These are phyloP conservation scores for Trichoderma pleuroti DNA, from an alignment of 2,329 filamentous ascomycete species.

Conservation along the genomic window DNA sequence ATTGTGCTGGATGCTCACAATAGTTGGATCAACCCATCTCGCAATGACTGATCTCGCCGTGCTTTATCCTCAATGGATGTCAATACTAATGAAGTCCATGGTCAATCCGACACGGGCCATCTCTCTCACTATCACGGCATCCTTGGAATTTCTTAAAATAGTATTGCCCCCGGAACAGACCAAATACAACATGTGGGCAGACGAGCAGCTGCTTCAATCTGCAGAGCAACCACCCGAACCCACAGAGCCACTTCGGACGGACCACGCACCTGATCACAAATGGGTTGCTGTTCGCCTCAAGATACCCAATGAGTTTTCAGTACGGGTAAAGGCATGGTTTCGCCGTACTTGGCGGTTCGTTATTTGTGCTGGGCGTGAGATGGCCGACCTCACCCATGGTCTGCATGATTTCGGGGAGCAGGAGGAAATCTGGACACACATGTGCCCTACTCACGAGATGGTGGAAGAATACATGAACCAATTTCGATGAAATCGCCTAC, in stretches of 20 bases:
- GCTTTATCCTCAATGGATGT: constrained; percentile 57
- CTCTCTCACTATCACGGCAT: constrained; percentile 59
- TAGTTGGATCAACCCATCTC: constrained; percentile 60
- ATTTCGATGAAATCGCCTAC: not conserved
- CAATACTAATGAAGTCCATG: constrained; percentile 58
- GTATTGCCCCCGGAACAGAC: constrained; percentile 48
- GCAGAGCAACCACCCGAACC: constrained; percentile 36
- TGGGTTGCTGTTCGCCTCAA: constrained; percentile 56
- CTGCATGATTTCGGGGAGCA: constrained; percentile 24
- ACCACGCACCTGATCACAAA: constrained; percentile 54
- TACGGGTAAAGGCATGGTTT: constrained; percentile 44
- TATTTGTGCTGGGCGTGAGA: constrained; percentile 10
- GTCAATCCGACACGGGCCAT: constrained; percentile 61
- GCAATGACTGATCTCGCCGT: constrained; percentile 65
- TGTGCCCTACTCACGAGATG: constrained; percentile 20
- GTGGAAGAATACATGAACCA: constrained; percentile 11
- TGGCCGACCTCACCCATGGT: constrained; percentile 20
- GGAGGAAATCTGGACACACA: constrained; percentile 27
- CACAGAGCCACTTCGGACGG: constrained; percentile 45
- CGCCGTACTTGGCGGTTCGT: constrained; percentile 32
- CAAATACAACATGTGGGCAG: constrained; percentile 49
- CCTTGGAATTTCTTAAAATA: constrained; percentile 58
- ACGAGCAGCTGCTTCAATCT: constrained; percentile 50
- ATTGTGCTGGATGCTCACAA: constrained; percentile 49
- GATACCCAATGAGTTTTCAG: constrained; percentile 56